Conservation (phyloP, 129 eudicot genomes). For the Helianthus tuberosus region DNA sequence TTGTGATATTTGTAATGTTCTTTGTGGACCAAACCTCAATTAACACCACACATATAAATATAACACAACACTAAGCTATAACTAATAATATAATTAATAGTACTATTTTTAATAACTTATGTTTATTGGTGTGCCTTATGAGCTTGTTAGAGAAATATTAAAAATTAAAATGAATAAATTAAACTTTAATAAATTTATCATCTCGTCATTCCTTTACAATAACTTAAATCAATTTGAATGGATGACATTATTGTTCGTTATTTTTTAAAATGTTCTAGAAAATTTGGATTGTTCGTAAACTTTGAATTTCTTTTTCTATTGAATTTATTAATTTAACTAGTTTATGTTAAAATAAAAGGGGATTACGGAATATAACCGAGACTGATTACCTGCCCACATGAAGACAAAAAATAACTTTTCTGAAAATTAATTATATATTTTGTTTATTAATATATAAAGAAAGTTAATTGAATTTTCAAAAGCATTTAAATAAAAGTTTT, state of each 20-base stretch:
- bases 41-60: too few relatives aligned
- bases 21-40: too few relatives aligned
- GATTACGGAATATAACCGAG: slow-evolving; percentile 23
- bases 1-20: too few relatives aligned
- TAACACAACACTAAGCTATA: too few relatives aligned
- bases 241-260: neutral
- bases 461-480: neutral
- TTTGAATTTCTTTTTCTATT: neutral
- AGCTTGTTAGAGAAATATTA: too few relatives aligned
- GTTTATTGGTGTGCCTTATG: too few relatives aligned
- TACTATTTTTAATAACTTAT: too few relatives aligned
- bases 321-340: slow-evolving; percentile 18
- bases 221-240: neutral
- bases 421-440: neutral
- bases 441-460: neutral
- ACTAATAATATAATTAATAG: too few relatives aligned
- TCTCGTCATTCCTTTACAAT: neutral
- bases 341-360: slow-evolving; percentile 7
- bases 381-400: slow-evolving; percentile 27
- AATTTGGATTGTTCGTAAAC: slow-evolving; percentile 12
- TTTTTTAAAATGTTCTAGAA: neutral
- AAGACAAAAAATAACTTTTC: slow-evolving; percentile 25
- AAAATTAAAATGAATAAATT: too few relatives aligned
- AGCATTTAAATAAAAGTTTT: slow-evolving; percentile 3
- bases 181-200: neutral